Conservation (phyloP, 2,329 filamentous ascomycete genomes). For the Trichophyton schoenleinii region DNA sequence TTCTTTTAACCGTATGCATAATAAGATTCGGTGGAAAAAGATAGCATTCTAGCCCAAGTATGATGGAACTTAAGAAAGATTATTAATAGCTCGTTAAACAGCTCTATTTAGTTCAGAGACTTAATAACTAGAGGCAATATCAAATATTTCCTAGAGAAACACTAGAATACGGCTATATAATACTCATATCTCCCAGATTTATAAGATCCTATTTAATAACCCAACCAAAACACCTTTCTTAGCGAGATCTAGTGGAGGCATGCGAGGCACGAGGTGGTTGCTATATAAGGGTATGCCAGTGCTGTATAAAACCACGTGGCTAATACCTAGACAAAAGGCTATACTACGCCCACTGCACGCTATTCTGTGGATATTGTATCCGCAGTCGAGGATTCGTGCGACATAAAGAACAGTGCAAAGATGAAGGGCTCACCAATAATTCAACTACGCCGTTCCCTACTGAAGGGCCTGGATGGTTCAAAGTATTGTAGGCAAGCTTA, state of each 20-base stretch:
- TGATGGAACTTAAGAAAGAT: background rate
- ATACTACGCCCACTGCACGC: constrained; percentile 6
- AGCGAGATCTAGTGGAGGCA: background rate
- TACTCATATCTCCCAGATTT: background rate
- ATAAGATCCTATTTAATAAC: background rate
- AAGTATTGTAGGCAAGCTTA: background rate
- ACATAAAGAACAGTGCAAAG: background rate
- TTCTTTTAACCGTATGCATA: constrained; percentile 4
- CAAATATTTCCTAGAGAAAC: background rate
- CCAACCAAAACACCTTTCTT: background rate
- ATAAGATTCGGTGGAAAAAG: background rate
- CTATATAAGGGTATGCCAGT: constrained; percentile 2
- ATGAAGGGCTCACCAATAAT: background rate
- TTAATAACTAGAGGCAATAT: background rate
- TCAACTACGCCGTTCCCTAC: background rate
- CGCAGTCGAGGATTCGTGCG: background rate
- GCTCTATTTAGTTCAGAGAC: background rate
- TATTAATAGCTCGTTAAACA: background rate
- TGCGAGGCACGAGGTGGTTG: background rate
- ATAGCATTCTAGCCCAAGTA: background rate
- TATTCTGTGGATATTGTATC: constrained; percentile 2
- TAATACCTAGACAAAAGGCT: background rate
- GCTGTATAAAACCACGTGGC: background rate
- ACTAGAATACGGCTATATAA: background rate
- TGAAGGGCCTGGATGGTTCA: background rate